phyloP scores from a whole-genome alignment of 1,284 basidiomycete genomes.

The Puccinia polysora region DNA sequence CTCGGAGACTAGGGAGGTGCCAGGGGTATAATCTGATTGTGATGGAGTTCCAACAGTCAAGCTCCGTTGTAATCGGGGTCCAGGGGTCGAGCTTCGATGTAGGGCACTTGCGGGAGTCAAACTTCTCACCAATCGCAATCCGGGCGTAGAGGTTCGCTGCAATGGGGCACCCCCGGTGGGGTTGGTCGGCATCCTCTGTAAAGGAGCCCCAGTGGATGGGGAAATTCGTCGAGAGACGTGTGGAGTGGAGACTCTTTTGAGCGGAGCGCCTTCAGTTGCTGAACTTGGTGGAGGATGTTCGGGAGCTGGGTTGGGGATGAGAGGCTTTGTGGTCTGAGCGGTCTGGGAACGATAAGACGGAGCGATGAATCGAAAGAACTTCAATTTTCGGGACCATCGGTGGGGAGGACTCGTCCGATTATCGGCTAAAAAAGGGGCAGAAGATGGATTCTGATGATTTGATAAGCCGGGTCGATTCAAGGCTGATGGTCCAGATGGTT shows the following conservation, averaged over 20 bases:
- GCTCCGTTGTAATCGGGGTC: slow-evolving; percentile 4
- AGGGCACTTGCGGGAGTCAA: background rate
- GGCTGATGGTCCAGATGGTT: too few relatives aligned
- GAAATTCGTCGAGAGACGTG: background rate
- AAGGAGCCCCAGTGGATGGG: background rate
- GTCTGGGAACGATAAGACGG: too few relatives aligned
- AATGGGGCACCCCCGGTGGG: background rate
- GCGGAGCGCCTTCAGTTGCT: background rate
- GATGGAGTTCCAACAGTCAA: background rate
- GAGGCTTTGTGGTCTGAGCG: background rate
- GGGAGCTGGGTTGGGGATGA: background rate
- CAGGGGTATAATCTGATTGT: background rate
- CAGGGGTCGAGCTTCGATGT: background rate
- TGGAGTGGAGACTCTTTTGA: slow-evolving; percentile 3
- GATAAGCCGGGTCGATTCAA: too few relatives aligned
- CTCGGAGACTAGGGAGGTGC: background rate
- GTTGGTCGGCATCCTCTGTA: background rate
- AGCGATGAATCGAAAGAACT: too few relatives aligned
- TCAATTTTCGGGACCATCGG: too few relatives aligned
- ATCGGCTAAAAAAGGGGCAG: too few relatives aligned
- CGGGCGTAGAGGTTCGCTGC: slow-evolving; percentile 2
- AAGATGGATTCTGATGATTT: too few relatives aligned
- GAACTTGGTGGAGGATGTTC: background rate
- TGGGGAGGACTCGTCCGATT: too few relatives aligned
- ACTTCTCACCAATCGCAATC: background rate